These are phyloP conservation scores for Bacidia gigantensis DNA, from an alignment of 495 filamentous ascomycete species.

Conservation along the genomic window DNA sequence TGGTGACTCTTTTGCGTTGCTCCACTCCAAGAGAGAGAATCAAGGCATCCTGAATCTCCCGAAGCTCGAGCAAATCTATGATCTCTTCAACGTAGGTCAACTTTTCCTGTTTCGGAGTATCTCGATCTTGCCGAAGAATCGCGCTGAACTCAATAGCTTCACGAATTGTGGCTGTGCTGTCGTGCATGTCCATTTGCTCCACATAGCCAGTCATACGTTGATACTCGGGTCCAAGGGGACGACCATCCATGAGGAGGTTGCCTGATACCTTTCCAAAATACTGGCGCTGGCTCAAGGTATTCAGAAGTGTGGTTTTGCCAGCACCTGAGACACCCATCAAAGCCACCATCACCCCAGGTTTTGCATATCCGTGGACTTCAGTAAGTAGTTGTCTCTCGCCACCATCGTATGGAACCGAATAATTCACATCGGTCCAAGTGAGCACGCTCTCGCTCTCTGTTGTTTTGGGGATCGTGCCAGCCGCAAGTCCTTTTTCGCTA, in stretches of 20 bases:
- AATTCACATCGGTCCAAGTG: conserved; percentile 62
- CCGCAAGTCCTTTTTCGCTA: conserved; percentile 5
- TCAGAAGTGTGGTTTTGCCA: conserved; percentile 66
- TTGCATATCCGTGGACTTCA: conserved; percentile 59
- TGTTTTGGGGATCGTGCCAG: conserved; percentile 37
- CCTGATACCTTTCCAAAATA: conserved; percentile 57
- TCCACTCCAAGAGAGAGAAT: conserved; percentile 47
- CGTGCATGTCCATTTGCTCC: conserved; percentile 78
- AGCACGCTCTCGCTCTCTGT: conserved; percentile 54
- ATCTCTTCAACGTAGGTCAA: conserved; percentile 49
- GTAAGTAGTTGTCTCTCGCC: conserved; percentile 59
- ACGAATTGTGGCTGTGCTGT: conserved; percentile 47
- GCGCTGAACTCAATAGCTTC: conserved; percentile 58
- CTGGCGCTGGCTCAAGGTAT: conserved; percentile 65
- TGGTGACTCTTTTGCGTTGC: conserved; percentile 64
- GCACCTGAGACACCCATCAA: conserved; percentile 78
- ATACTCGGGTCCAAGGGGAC: conserved; percentile 52
- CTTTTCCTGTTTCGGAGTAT: conserved; percentile 38
- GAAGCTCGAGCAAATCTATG: conserved; percentile 43
- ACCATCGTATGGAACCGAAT: conserved; percentile 57
- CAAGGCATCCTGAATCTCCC: conserved; percentile 41
- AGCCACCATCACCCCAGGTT: conserved; percentile 68
- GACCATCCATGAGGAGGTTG: conserved; percentile 68
- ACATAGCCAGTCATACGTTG: conserved; percentile 74
- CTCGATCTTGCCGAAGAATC: conserved; percentile 44